Conservation (phyloP, 257 asterid species). For the Cruciata laevipes region DNA sequence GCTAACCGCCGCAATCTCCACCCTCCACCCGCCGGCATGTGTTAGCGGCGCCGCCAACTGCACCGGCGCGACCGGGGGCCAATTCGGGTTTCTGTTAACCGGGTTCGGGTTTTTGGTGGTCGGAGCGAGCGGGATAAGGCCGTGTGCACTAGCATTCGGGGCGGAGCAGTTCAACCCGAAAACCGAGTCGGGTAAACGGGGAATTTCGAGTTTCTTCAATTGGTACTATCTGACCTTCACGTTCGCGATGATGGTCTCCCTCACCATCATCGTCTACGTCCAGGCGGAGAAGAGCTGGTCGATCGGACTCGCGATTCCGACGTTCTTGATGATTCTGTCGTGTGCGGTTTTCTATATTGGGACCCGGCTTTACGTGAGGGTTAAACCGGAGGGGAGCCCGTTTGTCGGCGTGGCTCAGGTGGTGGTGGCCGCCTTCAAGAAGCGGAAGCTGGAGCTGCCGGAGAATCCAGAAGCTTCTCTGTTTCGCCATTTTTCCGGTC, state of each 20-base stretch:
- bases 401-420: slow-evolving; percentile 48
- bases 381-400: slow-evolving; percentile 68
- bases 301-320: slow-evolving; percentile 57
- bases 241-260: slow-evolving; percentile 60
- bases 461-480: slow-evolving; percentile 39
- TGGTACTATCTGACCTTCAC: slow-evolving; percentile 77
- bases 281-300: slow-evolving; percentile 66
- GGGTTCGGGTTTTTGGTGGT: slow-evolving; percentile 48
- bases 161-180: slow-evolving; percentile 80
- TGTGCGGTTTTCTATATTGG: slow-evolving; percentile 50
- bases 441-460: slow-evolving; percentile 42
- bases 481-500: slow-evolving; percentile 28
- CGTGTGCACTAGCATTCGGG: slow-evolving; percentile 76
- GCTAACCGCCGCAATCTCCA: slow-evolving; percentile 48
- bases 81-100: slow-evolving; percentile 33
- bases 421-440: slow-evolving; percentile 37
- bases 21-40: slow-evolving; percentile 69
- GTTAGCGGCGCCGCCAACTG: slow-evolving; percentile 28
- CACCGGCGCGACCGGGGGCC: slow-evolving; percentile 46
- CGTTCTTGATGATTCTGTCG: slow-evolving; percentile 50
- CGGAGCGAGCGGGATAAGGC: slow-evolving; percentile 69
- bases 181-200: slow-evolving; percentile 55
- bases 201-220: slow-evolving; percentile 66
- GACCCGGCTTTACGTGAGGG: slow-evolving; percentile 50
- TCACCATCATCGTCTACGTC: slow-evolving; percentile 59